phyloP scores from a whole-genome alignment of 1,284 basidiomycete genomes.

The Mrakiaceae sp. region DNA sequence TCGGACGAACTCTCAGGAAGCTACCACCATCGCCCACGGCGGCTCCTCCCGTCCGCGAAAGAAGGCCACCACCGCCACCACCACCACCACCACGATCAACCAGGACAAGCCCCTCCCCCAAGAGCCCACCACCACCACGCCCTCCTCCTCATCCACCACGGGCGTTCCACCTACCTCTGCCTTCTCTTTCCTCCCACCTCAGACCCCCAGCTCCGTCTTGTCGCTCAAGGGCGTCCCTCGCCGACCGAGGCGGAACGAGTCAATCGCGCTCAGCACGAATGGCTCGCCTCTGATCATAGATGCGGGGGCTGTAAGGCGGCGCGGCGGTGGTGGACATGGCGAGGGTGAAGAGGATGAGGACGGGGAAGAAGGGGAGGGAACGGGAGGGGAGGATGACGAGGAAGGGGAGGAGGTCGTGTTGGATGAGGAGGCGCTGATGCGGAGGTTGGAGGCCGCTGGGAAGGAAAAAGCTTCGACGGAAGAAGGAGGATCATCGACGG shows the following conservation, averaged over 20 bases:
- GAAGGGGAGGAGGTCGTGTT: constrained; percentile 1
- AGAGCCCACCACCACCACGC: not conserved
- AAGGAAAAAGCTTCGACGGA: not conserved
- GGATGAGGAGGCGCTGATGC: constrained; percentile 5
- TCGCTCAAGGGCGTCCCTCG: not conserved
- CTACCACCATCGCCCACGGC: no score
- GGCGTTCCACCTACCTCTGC: not conserved
- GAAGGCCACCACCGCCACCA: not conserved
- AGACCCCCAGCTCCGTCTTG: not conserved
- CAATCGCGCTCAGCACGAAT: constrained; percentile 8
- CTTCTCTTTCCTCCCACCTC: not conserved
- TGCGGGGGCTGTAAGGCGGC: not conserved
- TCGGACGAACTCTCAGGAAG: not conserved
- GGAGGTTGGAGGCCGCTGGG: not conserved
- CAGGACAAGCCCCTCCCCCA: not conserved
- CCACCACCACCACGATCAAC: not conserved
- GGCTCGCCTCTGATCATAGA: constrained; percentile 5
- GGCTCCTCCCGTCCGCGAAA: not conserved
- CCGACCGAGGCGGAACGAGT: constrained; percentile 5
- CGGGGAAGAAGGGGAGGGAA: not conserved
- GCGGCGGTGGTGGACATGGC: not conserved
- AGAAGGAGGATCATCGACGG: not conserved
- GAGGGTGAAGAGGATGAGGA: not conserved
- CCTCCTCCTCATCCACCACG: not conserved
- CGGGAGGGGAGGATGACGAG: not conserved